Percentiles rank a stretch among this genome's conserved stretches.
phyloP scores from a whole-genome alignment of 345 rosid genomes.

The Isatis tinctoria region DNA sequence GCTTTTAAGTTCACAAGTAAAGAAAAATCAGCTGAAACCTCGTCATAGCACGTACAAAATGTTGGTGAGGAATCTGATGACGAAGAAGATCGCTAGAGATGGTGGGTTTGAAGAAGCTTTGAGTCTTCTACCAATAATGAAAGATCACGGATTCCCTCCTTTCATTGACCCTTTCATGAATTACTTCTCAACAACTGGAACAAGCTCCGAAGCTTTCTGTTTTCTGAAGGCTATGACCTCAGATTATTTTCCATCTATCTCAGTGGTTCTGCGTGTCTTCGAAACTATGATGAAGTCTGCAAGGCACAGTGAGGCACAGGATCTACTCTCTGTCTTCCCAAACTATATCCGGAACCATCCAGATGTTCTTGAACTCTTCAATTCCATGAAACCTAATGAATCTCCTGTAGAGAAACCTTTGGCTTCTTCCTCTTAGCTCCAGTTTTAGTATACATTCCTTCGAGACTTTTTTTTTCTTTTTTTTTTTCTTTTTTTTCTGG shows the following conservation, averaged over 20 bases:
- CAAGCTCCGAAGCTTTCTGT: conserved; percentile 53
- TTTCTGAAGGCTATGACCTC: conserved; percentile 65
- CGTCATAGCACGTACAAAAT: conserved; percentile 54
- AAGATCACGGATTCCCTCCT: conserved; percentile 71
- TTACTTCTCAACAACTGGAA: conserved; percentile 66
- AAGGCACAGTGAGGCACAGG: conserved; percentile 68
- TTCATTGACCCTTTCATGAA: conserved; percentile 61
- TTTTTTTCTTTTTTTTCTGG: neutral
- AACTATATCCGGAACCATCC: conserved; percentile 60
- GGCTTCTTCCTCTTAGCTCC: conserved; percentile 30
- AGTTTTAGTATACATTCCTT: conserved; percentile 12
- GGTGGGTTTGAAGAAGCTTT: conserved; percentile 71
- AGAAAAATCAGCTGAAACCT: conserved; percentile 48
- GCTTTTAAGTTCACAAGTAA: conserved; percentile 41
- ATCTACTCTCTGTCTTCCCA: conserved; percentile 67
- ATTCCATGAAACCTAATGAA: conserved; percentile 40
- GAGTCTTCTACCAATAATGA: conserved; percentile 62
- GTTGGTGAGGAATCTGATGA: conserved; percentile 56
- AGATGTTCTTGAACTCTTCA: conserved; percentile 78
- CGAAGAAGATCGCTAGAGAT: conserved; percentile 46
- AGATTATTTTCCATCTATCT: conserved; percentile 60
- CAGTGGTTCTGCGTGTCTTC: conserved; percentile 59
- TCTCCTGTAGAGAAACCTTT: conserved; percentile 20
- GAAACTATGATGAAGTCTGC: conserved; percentile 60
- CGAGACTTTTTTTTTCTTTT: neutral